Evolutionary conservation across 2,329 filamentous ascomycete species (phyloP).

Genomic region (Didymella pomorum): DNA sequence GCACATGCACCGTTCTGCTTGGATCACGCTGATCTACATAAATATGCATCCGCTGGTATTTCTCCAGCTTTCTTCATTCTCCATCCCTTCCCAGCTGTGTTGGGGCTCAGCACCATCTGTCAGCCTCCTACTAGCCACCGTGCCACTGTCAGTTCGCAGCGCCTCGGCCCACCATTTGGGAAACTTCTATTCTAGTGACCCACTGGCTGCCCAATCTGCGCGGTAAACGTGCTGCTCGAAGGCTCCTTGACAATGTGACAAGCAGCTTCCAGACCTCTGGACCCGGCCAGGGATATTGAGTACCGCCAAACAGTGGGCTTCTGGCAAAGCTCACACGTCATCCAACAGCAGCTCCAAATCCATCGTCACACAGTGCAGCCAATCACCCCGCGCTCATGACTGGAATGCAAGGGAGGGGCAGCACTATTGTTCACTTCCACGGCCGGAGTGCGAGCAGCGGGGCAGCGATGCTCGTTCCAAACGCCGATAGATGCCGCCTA

Average conservation of each 20-base stretch:
- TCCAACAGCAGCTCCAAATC: conserved; percentile 29
- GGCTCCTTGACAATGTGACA: conserved; percentile 66
- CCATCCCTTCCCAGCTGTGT: conserved; percentile 1
- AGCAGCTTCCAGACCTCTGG: conserved; percentile 52
- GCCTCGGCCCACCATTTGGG: conserved; percentile 22
- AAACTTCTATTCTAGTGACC: conserved; percentile 19
- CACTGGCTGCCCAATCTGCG: conserved; percentile 30
- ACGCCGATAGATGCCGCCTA: conserved; percentile 22
- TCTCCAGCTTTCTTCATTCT: conserved; percentile 10
- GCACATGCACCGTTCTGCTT: conserved; percentile 19
- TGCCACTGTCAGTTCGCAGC: conserved; percentile 25
- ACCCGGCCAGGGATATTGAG: conserved; percentile 24
- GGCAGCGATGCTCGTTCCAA: conserved; percentile 16
- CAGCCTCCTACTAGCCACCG: conserved; percentile 26
- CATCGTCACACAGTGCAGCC: conserved; percentile 21
- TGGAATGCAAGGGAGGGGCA: conserved; percentile 34
- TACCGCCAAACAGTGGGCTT: conserved; percentile 25
- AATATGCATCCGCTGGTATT: conserved; percentile 5
- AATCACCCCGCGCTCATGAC: conserved; percentile 21
- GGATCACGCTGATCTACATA: conserved; percentile 17
- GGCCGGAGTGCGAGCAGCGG: conserved; percentile 26
- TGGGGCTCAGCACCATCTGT: conserved; percentile 10
- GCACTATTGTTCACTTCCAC: conserved; percentile 24
- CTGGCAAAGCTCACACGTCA: conserved; percentile 34
- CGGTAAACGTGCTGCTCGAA: conserved; percentile 68